Conservation (phyloP, 2,329 filamentous ascomycete genomes). For the Fusarium concolor region DNA sequence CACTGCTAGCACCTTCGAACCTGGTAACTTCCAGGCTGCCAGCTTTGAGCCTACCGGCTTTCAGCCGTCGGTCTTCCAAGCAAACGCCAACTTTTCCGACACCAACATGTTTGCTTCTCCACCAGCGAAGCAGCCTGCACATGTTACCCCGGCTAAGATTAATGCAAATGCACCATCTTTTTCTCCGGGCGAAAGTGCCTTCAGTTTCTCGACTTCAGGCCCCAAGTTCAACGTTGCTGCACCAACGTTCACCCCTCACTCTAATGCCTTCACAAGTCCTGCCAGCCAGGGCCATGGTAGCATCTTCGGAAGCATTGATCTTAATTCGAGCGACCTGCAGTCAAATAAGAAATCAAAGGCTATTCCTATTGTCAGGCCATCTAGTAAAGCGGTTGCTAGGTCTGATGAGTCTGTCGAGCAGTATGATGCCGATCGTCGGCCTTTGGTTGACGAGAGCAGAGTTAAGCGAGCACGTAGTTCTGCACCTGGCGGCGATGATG, state of each 20-base stretch:
- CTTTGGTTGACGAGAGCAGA: conserved; percentile 72
- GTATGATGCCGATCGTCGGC: conserved; percentile 63
- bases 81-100: conserved; percentile 38
- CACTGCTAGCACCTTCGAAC: conserved; percentile 23
- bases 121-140: conserved; percentile 21
- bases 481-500: conserved; percentile 75
- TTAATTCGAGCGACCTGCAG: conserved; percentile 72
- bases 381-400: conserved; percentile 60
- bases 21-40: conserved; percentile 19
- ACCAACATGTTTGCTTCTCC: conserved; percentile 39
- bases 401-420: conserved; percentile 42
- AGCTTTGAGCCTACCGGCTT: conserved; percentile 27
- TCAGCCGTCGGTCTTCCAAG: conserved; percentile 63
- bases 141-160: conserved; percentile 61
- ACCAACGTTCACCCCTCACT: conserved; percentile 77
- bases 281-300: conserved; percentile 57
- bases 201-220: conserved; percentile 75
- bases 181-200: conserved; percentile 72
- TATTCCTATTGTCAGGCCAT: conserved; percentile 80
- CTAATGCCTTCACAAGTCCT: conserved; percentile 61
- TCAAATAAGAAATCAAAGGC: conserved; percentile 81
- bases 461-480: conserved; percentile 79
- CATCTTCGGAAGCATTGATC: conserved; percentile 78
- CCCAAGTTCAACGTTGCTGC: conserved; percentile 81
- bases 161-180: conserved; percentile 79